Evolutionary conservation across 1,139 yeast genomes (phyloP).

Genomic region (Hanseniaspora gamundiae): DNA sequence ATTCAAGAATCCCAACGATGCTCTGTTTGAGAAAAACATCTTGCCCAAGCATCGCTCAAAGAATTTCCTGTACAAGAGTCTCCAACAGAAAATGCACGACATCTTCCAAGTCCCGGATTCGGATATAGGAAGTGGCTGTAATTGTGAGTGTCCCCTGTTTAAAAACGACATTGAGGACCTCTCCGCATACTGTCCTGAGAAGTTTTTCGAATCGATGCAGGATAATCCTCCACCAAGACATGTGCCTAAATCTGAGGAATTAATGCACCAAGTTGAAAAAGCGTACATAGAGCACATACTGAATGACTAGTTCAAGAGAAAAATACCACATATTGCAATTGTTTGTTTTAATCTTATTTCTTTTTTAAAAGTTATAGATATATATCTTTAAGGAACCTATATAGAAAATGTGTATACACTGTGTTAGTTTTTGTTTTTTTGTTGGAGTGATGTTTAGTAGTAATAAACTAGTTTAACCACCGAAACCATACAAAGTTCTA

Average conservation of each 20-base stretch:
- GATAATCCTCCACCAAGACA: constrained; percentile 2
- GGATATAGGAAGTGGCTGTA: constrained; percentile 64
- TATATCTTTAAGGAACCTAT: not conserved
- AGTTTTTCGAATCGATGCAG: constrained; percentile 28
- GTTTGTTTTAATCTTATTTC: not conserved
- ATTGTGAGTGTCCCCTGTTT: constrained; percentile 67
- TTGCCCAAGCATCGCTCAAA: constrained; percentile 2
- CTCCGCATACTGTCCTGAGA: constrained; percentile 27
- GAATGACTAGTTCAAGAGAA: no score
- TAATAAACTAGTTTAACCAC: constrained; percentile 91
- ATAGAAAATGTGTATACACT: no score
- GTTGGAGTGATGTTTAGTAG: no score
- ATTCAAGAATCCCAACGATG: constrained; percentile 28
- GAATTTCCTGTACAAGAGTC: constrained; percentile 7
- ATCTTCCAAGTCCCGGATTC: constrained; percentile 2
- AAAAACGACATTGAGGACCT: constrained; percentile 30
- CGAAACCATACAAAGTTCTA: constrained; percentile 99
- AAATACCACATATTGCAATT: no score
- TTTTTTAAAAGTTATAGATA: not conserved
- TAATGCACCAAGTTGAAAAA: not conserved
- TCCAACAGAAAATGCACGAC: constrained; percentile 2
- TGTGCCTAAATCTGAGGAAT: not conserved
- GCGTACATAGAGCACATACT: constrained; percentile 1
- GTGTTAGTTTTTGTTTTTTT: no score
- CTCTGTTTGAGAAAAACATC: not conserved